A percentile compares a stretch with the other conserved stretches of the same genome.
These are phyloP conservation scores for Suillus weaverae DNA, from an alignment of 768 basidiomycete species.

Conservation along the genomic window DNA sequence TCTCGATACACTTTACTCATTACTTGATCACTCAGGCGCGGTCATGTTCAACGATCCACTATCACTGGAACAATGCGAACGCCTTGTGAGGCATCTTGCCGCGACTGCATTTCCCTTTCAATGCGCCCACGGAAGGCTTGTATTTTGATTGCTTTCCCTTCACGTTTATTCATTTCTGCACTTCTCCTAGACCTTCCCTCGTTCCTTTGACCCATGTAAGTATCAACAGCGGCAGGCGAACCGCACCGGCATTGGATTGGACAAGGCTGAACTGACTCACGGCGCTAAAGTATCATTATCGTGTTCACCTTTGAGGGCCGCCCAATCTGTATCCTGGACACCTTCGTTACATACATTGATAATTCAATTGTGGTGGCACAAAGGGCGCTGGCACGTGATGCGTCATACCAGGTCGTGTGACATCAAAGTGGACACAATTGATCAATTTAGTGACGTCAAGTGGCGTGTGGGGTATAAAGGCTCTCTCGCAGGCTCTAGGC, in stretches of 20 bases:
- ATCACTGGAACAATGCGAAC: constrained; percentile 62
- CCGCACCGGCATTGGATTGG: constrained; percentile 24
- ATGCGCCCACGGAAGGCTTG: constrained; percentile 91
- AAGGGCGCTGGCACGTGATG: constrained; percentile 1
- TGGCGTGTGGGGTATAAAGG: constrained; percentile 10
- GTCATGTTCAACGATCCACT: constrained; percentile 96
- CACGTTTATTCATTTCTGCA: constrained; percentile 1
- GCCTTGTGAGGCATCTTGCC: constrained; percentile 66
- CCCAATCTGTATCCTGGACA: background rate
- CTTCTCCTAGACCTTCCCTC: constrained; percentile 48
- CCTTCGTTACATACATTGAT: constrained; percentile 7
- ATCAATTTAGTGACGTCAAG: constrained; percentile 9
- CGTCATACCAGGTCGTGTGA: constrained; percentile 31
- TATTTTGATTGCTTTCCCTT: background rate
- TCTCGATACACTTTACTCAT: background rate
- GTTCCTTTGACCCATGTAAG: constrained; percentile 45
- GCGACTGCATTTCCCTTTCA: constrained; percentile 85
- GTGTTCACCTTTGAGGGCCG: background rate
- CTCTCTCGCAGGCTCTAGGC: background rate
- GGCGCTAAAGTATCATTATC: background rate
- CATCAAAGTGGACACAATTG: constrained; percentile 11
- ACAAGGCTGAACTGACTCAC: constrained; percentile 11
- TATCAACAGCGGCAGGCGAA: constrained; percentile 13
- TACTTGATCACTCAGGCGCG: constrained; percentile 58
- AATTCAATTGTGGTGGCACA: background rate